Evolutionary conservation across 495 filamentous ascomycete species (phyloP).

Genomic region (Cudoniella acicularis): DNA sequence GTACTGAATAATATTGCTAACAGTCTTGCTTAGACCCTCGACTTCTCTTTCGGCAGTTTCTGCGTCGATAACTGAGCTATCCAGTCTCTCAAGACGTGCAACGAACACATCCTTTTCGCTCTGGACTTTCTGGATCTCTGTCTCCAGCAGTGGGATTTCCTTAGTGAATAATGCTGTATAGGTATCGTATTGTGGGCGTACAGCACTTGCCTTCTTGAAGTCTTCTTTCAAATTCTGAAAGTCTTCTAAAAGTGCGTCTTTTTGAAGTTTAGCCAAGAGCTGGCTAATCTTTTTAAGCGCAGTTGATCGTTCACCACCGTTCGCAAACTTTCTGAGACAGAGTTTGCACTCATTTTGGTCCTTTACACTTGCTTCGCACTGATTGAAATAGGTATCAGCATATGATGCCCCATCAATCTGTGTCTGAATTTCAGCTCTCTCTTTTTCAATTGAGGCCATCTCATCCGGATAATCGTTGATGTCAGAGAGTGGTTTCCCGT

Average conservation of each 20-base stretch:
- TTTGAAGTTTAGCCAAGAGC: constrained; percentile 50
- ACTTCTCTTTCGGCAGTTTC: constrained; percentile 66
- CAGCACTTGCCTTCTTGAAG: constrained; percentile 53
- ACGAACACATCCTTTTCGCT: constrained; percentile 56
- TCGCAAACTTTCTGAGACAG: constrained; percentile 62
- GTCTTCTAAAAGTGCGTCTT: constrained; percentile 50
- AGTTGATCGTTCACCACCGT: constrained; percentile 50
- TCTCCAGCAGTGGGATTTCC: constrained; percentile 67
- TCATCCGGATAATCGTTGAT: constrained; percentile 39
- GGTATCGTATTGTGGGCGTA: constrained; percentile 64
- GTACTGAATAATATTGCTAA: constrained; percentile 70
- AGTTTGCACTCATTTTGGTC: constrained; percentile 64
- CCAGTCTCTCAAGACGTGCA: constrained; percentile 67
- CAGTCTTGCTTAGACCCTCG: constrained; percentile 70
- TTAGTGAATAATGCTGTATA: constrained; percentile 62
- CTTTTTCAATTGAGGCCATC: constrained; percentile 47
- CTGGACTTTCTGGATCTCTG: constrained; percentile 54
- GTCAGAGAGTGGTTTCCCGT: constrained; percentile 17
- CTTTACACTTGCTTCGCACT: constrained; percentile 55
- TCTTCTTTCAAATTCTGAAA: constrained; percentile 48
- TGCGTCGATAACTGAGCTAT: constrained; percentile 60
- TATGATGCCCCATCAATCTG: constrained; percentile 60
- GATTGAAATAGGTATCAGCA: constrained; percentile 59
- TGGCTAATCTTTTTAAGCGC: constrained; percentile 60
- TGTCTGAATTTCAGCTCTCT: constrained; percentile 56